phyloP scores from a whole-genome alignment of 1,139 yeast genomes.

The Lodderomyces elongisporus region DNA sequence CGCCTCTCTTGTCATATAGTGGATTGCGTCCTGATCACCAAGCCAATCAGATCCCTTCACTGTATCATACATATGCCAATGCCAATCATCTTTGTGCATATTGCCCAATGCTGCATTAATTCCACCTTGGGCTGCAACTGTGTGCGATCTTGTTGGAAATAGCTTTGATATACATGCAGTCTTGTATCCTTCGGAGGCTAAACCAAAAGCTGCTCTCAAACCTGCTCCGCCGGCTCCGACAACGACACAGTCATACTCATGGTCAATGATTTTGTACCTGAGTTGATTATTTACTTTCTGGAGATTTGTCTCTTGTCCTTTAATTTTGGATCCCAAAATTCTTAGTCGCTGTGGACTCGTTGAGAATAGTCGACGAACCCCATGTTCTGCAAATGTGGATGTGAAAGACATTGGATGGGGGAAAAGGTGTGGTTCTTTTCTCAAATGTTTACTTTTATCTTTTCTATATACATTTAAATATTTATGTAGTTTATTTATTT shows the following conservation, averaged over 20 bases:
- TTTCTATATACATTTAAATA: too few relatives aligned
- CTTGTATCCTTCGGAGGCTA: conserved; percentile 94
- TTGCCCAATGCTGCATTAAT: conserved; percentile 96
- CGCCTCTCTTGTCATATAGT: conserved; percentile 98
- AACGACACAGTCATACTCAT: conserved; percentile 95
- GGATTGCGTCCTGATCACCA: conserved; percentile 98
- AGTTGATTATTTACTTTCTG: conserved; percentile 30
- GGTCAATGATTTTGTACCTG: conserved; percentile 88
- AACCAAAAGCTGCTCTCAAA: conserved; percentile 93
- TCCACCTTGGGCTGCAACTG: conserved; percentile 99
- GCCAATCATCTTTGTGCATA: conserved; percentile 98
- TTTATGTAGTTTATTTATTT: too few relatives aligned
- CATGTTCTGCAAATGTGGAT: too few relatives aligned
- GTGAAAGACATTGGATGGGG: too few relatives aligned
- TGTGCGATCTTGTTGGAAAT: conserved; percentile 97
- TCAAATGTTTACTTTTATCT: too few relatives aligned
- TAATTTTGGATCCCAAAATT: not conserved
- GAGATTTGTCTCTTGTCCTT: not conserved
- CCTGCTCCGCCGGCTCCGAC: conserved; percentile 99
- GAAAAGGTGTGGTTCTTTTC: too few relatives aligned
- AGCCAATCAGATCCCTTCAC: conserved; percentile 99
- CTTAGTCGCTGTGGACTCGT: not conserved
- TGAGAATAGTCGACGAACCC: not conserved
- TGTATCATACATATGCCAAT: conserved; percentile 99
- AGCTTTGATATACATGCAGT: conserved; percentile 96